Conservation (phyloP, 1,284 basidiomycete species). For the Cryptococcus sp. region DNA sequence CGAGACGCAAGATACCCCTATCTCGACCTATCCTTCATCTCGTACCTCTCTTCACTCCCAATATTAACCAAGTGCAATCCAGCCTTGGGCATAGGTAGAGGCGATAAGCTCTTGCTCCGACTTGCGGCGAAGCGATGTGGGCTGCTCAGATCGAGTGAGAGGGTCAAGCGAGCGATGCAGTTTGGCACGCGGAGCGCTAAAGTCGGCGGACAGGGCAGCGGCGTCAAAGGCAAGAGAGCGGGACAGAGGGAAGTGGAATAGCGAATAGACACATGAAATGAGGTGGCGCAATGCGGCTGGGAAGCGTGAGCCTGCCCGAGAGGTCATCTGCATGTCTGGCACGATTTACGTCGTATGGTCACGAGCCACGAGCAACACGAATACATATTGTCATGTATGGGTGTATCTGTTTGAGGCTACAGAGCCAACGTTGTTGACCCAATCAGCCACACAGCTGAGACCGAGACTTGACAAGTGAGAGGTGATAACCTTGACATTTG, state of each 20-base stretch:
- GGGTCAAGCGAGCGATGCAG: slow-evolving; percentile 94
- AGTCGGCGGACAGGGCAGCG: slow-evolving; percentile 59
- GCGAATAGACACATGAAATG: background rate
- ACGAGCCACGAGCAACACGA: too few relatives aligned
- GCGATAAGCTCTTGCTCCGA: slow-evolving; percentile 85
- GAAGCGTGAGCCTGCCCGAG: too few relatives aligned
- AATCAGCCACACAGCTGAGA: too few relatives aligned
- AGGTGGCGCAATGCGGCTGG: too few relatives aligned
- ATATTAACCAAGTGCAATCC: slow-evolving; percentile 78
- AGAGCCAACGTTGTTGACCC: too few relatives aligned
- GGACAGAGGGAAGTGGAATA: slow-evolving; percentile 22
- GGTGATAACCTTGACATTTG: too few relatives aligned
- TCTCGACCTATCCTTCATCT: slow-evolving; percentile 74
- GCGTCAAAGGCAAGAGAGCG: slow-evolving; percentile 28
- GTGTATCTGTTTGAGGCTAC: too few relatives aligned
- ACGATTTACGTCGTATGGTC: too few relatives aligned
- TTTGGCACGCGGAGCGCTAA: slow-evolving; percentile 92
- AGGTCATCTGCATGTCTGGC: too few relatives aligned
- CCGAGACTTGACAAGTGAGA: too few relatives aligned
- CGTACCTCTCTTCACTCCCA: slow-evolving; percentile 71
- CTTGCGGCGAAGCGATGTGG: slow-evolving; percentile 69
- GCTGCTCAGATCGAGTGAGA: slow-evolving; percentile 64
- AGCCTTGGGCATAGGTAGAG: slow-evolving; percentile 61
- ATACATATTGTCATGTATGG: too few relatives aligned
- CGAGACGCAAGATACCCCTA: slow-evolving; percentile 91